Conservation (phyloP, 2,329 filamentous ascomycete genomes). For the Calonectria leucothoes region DNA sequence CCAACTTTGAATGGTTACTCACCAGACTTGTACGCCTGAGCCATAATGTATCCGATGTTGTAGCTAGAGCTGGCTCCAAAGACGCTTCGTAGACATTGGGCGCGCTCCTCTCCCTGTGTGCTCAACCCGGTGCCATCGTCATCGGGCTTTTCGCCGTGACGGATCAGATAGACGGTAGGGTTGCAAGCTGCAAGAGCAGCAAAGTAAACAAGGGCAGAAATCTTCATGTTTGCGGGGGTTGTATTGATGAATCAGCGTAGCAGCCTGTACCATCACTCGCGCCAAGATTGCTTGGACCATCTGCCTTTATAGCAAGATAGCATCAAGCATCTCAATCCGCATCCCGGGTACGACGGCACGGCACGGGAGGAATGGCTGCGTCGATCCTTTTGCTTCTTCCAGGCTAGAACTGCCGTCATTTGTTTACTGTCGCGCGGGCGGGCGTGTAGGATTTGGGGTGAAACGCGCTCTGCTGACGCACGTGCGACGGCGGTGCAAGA, state of each 20-base stretch:
- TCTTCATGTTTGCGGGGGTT: conserved; percentile 32
- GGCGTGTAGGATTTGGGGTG: background rate
- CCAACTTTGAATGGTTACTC: background rate
- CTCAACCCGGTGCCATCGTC: conserved; percentile 62
- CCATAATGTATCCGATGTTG: conserved; percentile 69
- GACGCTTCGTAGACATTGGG: conserved; percentile 68
- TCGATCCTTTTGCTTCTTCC: background rate
- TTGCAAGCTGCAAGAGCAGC: conserved; percentile 34
- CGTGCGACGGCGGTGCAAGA: background rate
- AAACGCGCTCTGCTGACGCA: conserved; percentile 4
- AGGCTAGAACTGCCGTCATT: background rate
- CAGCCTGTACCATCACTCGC: background rate
- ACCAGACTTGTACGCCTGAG: conserved; percentile 63
- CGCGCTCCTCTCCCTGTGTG: conserved; percentile 62
- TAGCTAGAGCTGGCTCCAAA: conserved; percentile 65
- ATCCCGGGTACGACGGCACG: background rate
- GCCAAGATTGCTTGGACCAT: background rate
- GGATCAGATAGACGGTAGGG: conserved; percentile 71
- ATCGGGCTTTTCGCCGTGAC: conserved; percentile 72
- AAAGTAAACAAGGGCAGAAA: conserved; percentile 28
- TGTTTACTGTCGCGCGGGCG: background rate
- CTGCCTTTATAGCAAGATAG: background rate
- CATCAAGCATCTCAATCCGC: background rate
- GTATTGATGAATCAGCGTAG: background rate
- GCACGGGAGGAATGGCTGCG: background rate